Percentiles rank a stretch among this genome's conserved stretches.
phyloP scores from a whole-genome alignment of 768 basidiomycete species.

The Chalciporus sphaerocephalus region DNA sequence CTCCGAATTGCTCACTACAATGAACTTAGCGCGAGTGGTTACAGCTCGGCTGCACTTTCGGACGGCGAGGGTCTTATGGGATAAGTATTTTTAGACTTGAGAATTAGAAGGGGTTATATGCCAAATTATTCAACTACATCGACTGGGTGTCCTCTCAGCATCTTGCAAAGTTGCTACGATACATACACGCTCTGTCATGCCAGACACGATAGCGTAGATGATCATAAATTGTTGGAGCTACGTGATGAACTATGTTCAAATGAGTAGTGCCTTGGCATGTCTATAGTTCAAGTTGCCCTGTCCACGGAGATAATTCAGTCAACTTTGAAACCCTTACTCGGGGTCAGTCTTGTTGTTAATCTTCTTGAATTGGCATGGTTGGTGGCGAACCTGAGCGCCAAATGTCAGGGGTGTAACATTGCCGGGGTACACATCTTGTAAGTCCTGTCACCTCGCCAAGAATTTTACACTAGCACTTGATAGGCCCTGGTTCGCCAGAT shows the following conservation, averaged over 20 bases:
- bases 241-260: no score
- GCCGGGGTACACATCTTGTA: no score
- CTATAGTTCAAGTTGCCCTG: no score
- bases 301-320: no score
- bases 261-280: background rate
- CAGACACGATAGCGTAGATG: constrained; percentile 7
- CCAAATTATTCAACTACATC: constrained; percentile 1
- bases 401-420: no score
- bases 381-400: no score
- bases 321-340: no score
- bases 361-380: no score
- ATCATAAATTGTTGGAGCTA: background rate
- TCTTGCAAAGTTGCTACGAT: constrained; percentile 10
- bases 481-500: no score
- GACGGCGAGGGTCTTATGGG: constrained; percentile 53
- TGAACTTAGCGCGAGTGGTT: constrained; percentile 47
- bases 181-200: constrained; percentile 9
- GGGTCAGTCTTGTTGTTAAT: no score
- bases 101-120: background rate
- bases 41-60: constrained; percentile 53
- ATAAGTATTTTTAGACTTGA: constrained; percentile 11
- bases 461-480: no score
- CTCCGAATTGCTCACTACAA: constrained; percentile 64
- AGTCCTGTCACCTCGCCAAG: no score
- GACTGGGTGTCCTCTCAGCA: background rate